Percentiles rank a stretch among this genome's conserved stretches.
These are phyloP conservation scores for Akanthomyces uredinophilus DNA, from an alignment of 2,329 filamentous ascomycete genomes.

Conservation along the genomic window DNA sequence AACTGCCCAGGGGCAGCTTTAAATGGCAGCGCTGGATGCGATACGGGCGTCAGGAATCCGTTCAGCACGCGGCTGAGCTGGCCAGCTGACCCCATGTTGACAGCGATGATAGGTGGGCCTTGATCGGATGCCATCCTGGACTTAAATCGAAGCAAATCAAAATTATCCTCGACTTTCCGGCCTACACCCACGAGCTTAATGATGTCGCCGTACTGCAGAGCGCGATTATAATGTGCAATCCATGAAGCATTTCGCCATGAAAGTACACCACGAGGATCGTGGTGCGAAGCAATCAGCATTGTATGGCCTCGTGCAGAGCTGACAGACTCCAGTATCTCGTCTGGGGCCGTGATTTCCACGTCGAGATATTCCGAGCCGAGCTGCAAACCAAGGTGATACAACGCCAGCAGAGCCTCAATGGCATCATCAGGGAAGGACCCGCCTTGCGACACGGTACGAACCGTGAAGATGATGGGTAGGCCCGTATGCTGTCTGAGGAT, in stretches of 20 bases:
- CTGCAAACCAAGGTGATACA: constrained; percentile 75
- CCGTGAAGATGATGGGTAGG: constrained; percentile 85
- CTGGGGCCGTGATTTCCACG: constrained; percentile 80
- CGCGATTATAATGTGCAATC: constrained; percentile 84
- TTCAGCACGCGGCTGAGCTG: constrained; percentile 90
- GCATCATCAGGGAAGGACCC: constrained; percentile 80
- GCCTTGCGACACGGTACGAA: constrained; percentile 80
- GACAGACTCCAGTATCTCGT: constrained; percentile 66
- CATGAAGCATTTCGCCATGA: constrained; percentile 93
- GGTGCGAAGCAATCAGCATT: constrained; percentile 90
- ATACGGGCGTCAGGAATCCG: constrained; percentile 89
- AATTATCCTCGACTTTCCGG: constrained; percentile 75
- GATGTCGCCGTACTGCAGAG: constrained; percentile 82
- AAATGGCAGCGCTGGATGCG: constrained; percentile 81
- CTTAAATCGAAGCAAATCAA: constrained; percentile 77
- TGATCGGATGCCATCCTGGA: constrained; percentile 66
- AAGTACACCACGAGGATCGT: constrained; percentile 72
- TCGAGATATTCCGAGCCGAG: constrained; percentile 91
- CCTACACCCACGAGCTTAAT: constrained; percentile 92
- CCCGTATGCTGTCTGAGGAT: constrained; percentile 66
- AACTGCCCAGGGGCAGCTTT: constrained; percentile 93
- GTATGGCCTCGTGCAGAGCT: constrained; percentile 63
- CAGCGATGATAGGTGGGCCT: constrained; percentile 79
- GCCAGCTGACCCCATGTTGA: constrained; percentile 89
- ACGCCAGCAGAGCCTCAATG: constrained; percentile 61